Base-by-base conservation (phyloP, 2,329 filamentous ascomycete genomes). In the Aspergillus sp. region DNA sequence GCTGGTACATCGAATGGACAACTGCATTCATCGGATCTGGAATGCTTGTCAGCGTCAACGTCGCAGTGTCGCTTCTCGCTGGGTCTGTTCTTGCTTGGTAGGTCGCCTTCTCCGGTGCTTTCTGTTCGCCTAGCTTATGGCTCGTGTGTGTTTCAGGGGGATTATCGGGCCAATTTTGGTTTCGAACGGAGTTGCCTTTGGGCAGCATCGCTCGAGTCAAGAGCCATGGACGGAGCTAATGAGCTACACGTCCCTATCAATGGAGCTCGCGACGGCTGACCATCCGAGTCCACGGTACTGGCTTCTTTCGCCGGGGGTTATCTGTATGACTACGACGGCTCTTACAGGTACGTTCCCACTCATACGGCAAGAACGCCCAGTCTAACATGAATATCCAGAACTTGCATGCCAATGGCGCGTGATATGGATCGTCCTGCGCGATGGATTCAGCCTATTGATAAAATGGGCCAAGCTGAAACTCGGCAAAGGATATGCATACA, bases 1-100 rank as follows among this genome's bases (percentile, higher is more conserved):
- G 50, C 8, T 59, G 57, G 57, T 59, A 48, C 17, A 49, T 59
- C 25, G 57, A 59, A 45, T 59, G 57, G 57, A 59, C 57, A 2
- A 50, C 57, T 4, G 57, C 57, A 3, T 59, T 59, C 41, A 59
- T 59, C 49, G 57, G 50, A 11, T 59, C 57, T 6, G 57, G 57
- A 25, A 59, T 59, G 57, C 41, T 59, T 17, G 57, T 59, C 7
- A 53, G 50, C 48, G 7, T 54, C 7, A 59, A 59, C 48, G 57
- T 59, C 19, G 49, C 57, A 13, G 15, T 47, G 4, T 59, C 57
- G 4, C 54, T 54, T 28, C 19, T 59, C 7, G 7, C 51, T 17
- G 57, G 57, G 23, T 54, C 57, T 1, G 31, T 54, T 31, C 41
- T 59, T n/a, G 57, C 57, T 13, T 59, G 57, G 57, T 59, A 38